These are phyloP conservation scores for Chalciporus sphaerocephalus DNA, from an alignment of 768 basidiomycete genomes.

Conservation along the genomic window DNA sequence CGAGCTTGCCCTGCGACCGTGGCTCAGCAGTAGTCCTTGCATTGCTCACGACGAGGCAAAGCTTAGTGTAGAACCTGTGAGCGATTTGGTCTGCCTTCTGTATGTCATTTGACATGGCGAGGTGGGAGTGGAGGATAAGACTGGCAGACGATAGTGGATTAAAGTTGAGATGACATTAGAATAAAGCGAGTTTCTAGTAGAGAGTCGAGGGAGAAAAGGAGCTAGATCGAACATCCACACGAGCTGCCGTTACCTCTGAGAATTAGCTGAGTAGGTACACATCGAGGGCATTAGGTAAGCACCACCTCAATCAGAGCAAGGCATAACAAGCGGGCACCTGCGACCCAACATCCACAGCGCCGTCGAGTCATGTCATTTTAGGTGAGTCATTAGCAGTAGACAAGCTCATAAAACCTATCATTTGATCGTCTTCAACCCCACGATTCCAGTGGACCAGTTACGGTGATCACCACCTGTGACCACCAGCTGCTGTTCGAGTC, in stretches of 20 bases:
- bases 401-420: too few species aligned
- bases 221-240: slow-evolving; percentile 20
- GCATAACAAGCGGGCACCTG: too few species aligned
- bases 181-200: slow-evolving; percentile 22
- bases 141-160: slow-evolving; percentile 16
- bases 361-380: too few species aligned
- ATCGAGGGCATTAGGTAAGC: slow-evolving; percentile 24
- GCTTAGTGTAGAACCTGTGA: slow-evolving; percentile 78
- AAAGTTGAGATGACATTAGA: slow-evolving; percentile 29
- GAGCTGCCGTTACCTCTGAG: slow-evolving; percentile 14
- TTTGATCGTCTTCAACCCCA: slow-evolving; percentile 1
- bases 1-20: slow-evolving; percentile 46
- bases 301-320: slow-evolving; percentile 16
- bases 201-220: slow-evolving; percentile 13
- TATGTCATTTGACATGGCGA: slow-evolving; percentile 50
- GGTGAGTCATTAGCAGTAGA: too few species aligned
- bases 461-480: neutral
- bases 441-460: slow-evolving; percentile 3
- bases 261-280: slow-evolving; percentile 14
- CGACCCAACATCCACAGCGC: too few species aligned
- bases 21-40: slow-evolving; percentile 60
- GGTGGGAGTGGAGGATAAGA: slow-evolving; percentile 1
- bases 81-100: slow-evolving; percentile 83
- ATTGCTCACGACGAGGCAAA: slow-evolving; percentile 69
- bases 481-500: neutral